Conservation (phyloP, 345 rosid genomes). For the Erodium maritimum region DNA sequence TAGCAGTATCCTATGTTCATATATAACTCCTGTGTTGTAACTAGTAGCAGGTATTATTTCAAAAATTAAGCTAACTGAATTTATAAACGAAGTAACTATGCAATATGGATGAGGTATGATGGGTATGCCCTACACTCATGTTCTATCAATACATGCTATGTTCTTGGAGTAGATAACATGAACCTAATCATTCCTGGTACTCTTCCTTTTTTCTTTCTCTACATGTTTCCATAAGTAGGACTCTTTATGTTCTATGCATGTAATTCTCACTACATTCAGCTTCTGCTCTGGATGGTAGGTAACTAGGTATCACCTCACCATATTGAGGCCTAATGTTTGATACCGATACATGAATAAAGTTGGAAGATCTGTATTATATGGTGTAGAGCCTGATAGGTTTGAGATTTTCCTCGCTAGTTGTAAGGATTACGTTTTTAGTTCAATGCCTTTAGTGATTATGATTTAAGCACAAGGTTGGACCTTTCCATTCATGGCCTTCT, state of each 20-base stretch:
- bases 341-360: too few relatives aligned
- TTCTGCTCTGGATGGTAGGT: conserved; percentile 3
- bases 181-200: conserved; percentile 37
- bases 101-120: conserved; percentile 92
- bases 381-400: too few relatives aligned
- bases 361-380: too few relatives aligned
- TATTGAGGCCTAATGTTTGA: too few relatives aligned
- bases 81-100: conserved; percentile 92
- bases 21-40: conserved; percentile 26
- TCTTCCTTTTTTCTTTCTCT: conserved; percentile 26
- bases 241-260: conserved; percentile 4
- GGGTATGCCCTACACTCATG: conserved; percentile 87
- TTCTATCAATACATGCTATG: conserved; percentile 91
- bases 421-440: too few relatives aligned
- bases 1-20: conserved; percentile 10
- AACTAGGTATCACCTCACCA: too few relatives aligned
- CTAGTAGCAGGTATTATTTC: conserved; percentile 40
- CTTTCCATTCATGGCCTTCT: not conserved
- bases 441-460: too few relatives aligned
- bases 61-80: conserved; percentile 75
- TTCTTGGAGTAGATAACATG: conserved; percentile 79
- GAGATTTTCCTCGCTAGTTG: too few relatives aligned
- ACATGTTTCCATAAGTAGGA: conserved; percentile 10
- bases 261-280: conserved; percentile 3
- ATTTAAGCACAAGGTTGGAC: not conserved